These are phyloP conservation scores for Lasiosphaeris hirsuta DNA, from an alignment of 495 filamentous ascomycete species.

Conservation along the genomic window DNA sequence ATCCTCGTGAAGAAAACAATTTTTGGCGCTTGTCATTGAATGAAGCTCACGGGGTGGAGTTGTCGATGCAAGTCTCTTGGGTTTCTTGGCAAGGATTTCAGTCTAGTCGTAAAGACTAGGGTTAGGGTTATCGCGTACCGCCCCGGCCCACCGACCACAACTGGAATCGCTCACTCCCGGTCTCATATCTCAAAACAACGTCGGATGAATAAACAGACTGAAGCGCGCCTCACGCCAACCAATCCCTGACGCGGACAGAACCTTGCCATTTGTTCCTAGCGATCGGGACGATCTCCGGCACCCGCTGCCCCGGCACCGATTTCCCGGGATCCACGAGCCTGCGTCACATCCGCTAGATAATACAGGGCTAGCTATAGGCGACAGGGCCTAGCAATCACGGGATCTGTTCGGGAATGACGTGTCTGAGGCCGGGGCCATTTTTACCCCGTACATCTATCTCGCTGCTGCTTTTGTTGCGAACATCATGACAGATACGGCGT, in stretches of 20 bases:
- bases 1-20: no score
- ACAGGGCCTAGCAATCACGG: background rate
- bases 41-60: background rate
- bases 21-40: background rate
- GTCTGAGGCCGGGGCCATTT: background rate
- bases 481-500: no score
- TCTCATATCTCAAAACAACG: no score
- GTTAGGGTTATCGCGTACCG: slow-evolving; percentile 1
- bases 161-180: no score
- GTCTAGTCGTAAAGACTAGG: background rate
- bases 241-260: no score
- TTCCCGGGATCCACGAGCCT: background rate
- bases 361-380: background rate
- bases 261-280: no score
- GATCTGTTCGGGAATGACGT: background rate
- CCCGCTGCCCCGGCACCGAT: background rate
- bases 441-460: background rate
- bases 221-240: no score
- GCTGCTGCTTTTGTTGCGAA: no score
- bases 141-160: background rate
- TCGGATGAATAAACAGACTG: no score
- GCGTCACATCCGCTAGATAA: background rate
- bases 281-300: background rate
- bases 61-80: background rate
- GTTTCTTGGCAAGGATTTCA: background rate